Evolutionary conservation across 371 early-diverging fungal species (phyloP).

Genomic region (Mortierella polycephala): DNA sequence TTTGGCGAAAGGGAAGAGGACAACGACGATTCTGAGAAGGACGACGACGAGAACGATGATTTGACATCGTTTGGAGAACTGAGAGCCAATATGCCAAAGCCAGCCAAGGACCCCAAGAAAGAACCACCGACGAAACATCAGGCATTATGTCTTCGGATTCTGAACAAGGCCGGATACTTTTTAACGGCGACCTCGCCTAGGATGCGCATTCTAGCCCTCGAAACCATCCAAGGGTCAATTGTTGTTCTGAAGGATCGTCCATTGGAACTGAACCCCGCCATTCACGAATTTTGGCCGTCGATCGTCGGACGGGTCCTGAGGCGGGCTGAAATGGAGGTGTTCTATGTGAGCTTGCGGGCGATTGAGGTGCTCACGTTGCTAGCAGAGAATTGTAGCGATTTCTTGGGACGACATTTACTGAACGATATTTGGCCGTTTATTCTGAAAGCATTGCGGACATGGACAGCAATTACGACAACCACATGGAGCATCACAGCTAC

Average conservation of each 20-base stretch:
- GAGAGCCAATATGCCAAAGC: conserved; percentile 26
- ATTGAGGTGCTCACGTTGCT: conserved; percentile 44
- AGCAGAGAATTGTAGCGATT: conserved; percentile 48
- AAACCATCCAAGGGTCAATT: conserved; percentile 27
- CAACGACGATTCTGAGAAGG: not conserved
- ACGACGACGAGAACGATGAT: conserved; percentile 17
- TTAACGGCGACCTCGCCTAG: conserved; percentile 38
- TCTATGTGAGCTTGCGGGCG: conserved; percentile 44
- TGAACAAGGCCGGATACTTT: conserved; percentile 50
- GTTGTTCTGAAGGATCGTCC: conserved; percentile 39
- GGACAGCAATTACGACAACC: conserved; percentile 9
- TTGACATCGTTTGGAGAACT: conserved; percentile 22
- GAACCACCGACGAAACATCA: conserved; percentile 39
- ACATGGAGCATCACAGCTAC: not conserved
- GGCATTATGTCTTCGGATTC: conserved; percentile 42
- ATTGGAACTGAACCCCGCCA: conserved; percentile 38
- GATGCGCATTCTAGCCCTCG: conserved; percentile 37
- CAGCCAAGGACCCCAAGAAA: conserved; percentile 19
- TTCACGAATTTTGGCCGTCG: conserved; percentile 42
- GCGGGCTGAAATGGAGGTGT: conserved; percentile 37
- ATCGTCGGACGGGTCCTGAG: conserved; percentile 39
- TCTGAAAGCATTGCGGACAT: conserved; percentile 21
- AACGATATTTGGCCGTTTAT: conserved; percentile 53
- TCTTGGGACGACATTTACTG: conserved; percentile 33
- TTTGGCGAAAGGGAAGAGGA: conserved; percentile 15